phyloP scores from a whole-genome alignment of 495 filamentous ascomycete genomes.

The Terfezia claveryi region DNA sequence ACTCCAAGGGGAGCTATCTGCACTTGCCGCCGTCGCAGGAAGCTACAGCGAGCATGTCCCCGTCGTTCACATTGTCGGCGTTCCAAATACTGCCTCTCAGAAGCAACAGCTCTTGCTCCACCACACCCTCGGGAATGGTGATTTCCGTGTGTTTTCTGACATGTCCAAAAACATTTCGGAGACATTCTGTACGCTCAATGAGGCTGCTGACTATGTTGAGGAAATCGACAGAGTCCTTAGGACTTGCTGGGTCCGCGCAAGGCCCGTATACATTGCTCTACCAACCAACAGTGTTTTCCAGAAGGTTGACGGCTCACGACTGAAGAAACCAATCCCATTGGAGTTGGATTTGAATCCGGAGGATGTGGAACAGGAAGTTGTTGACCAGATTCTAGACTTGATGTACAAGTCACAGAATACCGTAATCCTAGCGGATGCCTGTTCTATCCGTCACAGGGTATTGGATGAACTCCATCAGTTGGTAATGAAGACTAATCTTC shows the following conservation, averaged over 20 bases:
- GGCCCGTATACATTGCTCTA: slow-evolving; percentile 67
- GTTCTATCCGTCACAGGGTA: slow-evolving; percentile 59
- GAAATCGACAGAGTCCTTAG: slow-evolving; percentile 61
- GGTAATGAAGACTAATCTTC: slow-evolving; percentile 52
- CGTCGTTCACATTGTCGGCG: slow-evolving; percentile 64
- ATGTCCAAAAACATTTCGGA: slow-evolving; percentile 58
- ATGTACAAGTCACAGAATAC: slow-evolving; percentile 56
- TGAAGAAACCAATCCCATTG: slow-evolving; percentile 50
- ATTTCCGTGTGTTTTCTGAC: slow-evolving; percentile 62
- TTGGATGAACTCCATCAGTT: slow-evolving; percentile 56
- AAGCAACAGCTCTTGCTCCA: slow-evolving; percentile 47
- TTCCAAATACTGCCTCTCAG: slow-evolving; percentile 37
- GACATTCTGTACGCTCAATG: slow-evolving; percentile 42
- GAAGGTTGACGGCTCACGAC: slow-evolving; percentile 50
- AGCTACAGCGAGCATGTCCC: slow-evolving; percentile 55
- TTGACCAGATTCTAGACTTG: slow-evolving; percentile 55
- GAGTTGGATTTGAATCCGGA: slow-evolving; percentile 38
- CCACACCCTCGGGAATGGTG: slow-evolving; percentile 81
- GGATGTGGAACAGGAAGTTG: slow-evolving; percentile 64
- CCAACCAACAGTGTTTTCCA: slow-evolving; percentile 68
- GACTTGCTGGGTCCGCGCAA: slow-evolving; percentile 51
- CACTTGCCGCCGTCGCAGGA: slow-evolving; percentile 49
- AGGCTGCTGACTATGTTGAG: slow-evolving; percentile 42
- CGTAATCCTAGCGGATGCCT: slow-evolving; percentile 76
- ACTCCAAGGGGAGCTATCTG: slow-evolving; percentile 39